Evolutionary conservation across 192 early-diverging fungal genomes (phyloP).

Genomic region (Coemansia sp.): DNA sequence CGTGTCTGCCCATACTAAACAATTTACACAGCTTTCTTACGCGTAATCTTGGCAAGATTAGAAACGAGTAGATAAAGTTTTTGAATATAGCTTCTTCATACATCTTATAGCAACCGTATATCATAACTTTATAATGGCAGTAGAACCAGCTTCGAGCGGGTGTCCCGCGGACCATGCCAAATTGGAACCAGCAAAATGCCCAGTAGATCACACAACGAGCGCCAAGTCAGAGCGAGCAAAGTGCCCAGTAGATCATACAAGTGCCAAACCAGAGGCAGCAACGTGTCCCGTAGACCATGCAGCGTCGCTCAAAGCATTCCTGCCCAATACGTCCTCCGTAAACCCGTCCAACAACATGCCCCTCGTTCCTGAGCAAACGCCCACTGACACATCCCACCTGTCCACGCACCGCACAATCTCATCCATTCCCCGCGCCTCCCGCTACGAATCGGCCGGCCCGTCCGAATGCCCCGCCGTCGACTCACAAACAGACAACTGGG

Average conservation of each 20-base stretch:
- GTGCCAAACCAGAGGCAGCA: neutral
- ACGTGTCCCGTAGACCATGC: slow-evolving; percentile 61
- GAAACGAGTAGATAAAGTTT: too few relatives aligned
- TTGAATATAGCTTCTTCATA: too few relatives aligned
- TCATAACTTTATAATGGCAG: too few relatives aligned
- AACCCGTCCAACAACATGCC: slow-evolving; percentile 70
- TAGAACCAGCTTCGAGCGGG: neutral
- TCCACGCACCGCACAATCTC: slow-evolving; percentile 68
- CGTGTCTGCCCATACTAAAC: too few relatives aligned
- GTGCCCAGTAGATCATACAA: slow-evolving; percentile 24
- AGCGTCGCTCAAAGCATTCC: slow-evolving; percentile 45
- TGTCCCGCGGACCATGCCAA: slow-evolving; percentile 12
- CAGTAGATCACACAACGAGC: neutral
- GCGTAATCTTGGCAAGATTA: too few relatives aligned
- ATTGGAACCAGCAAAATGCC: neutral
- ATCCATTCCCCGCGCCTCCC: slow-evolving; percentile 70
- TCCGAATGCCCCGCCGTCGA: slow-evolving; percentile 34
- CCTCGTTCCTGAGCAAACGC: slow-evolving; percentile 53
- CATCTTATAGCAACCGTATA: too few relatives aligned
- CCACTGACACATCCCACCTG: slow-evolving; percentile 36
- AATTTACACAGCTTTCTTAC: too few relatives aligned
- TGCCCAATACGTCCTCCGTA: slow-evolving; percentile 37
- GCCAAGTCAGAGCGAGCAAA: neutral
- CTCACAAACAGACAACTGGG: slow-evolving; percentile 58
- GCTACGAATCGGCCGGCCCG: slow-evolving; percentile 51